Conservation (phyloP, 768 basidiomycete species). For the Sutorius australiensis region DNA sequence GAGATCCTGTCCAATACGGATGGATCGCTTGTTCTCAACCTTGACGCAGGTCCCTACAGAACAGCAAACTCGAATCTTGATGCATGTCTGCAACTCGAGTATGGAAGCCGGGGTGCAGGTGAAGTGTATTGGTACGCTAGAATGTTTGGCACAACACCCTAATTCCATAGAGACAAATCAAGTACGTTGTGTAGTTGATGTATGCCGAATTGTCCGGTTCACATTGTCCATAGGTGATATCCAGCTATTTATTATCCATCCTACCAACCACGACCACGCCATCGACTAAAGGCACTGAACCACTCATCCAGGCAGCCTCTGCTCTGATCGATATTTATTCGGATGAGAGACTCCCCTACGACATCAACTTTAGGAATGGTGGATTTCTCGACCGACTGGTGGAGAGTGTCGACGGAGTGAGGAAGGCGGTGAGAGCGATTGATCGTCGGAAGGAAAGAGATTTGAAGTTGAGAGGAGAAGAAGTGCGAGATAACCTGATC, state of each 20-base stretch:
- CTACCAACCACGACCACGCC: constrained; percentile 42
- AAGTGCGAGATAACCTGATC: constrained; percentile 69
- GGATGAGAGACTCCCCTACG: constrained; percentile 78
- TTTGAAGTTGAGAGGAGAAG: constrained; percentile 65
- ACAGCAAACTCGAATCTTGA: constrained; percentile 61
- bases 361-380: constrained; percentile 72
- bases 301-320: constrained; percentile 72
- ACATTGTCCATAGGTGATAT: constrained; percentile 46
- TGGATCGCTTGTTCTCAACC: constrained; percentile 7
- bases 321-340: constrained; percentile 92
- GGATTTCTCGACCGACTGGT: constrained; percentile 52
- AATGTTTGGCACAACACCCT: constrained; percentile 73
- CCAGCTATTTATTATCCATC: constrained; percentile 62
- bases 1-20: not conserved
- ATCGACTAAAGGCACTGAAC: constrained; percentile 54
- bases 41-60: constrained; percentile 48
- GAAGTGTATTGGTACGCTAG: constrained; percentile 81
- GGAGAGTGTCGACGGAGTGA: constrained; percentile 59
- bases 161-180: constrained; percentile 55
- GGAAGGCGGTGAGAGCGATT: constrained; percentile 58
- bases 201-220: not conserved
- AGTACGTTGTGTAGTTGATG: constrained; percentile 29
- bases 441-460: constrained; percentile 65
- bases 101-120: constrained; percentile 57
- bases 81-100: constrained; percentile 58